Evolutionary conservation across 768 basidiomycete species (phyloP).

Genomic region (Daedalea quercina): DNA sequence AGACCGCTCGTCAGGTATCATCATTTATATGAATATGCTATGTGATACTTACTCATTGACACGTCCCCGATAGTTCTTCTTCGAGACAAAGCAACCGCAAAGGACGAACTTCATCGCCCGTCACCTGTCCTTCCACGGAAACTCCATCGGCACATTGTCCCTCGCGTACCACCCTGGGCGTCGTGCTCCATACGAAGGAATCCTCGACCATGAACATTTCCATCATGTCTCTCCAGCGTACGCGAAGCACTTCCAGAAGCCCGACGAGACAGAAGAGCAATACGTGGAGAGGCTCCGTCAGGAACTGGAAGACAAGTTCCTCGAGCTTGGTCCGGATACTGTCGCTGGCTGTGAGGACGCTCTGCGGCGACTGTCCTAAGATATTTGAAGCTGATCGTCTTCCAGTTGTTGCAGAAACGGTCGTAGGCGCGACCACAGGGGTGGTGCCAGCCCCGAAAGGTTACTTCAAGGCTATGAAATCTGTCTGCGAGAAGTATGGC

Average conservation of each 20-base stretch:
- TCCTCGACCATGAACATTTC: conserved; percentile 60
- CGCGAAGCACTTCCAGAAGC: conserved; percentile 66
- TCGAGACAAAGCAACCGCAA: conserved; percentile 60
- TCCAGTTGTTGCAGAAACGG: conserved; percentile 77
- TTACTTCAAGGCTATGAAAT: conserved; percentile 81
- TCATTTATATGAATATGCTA: not conserved
- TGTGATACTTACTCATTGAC: not conserved
- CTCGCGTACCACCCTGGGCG: conserved; percentile 61
- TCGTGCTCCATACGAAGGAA: conserved; percentile 59
- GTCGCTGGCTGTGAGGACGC: conserved; percentile 67
- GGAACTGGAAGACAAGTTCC: conserved; percentile 82
- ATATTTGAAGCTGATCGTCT: not conserved
- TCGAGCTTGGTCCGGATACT: conserved; percentile 74
- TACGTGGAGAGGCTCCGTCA: conserved; percentile 73
- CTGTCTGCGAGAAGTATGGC: conserved; percentile 65
- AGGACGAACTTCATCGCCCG: conserved; percentile 78
- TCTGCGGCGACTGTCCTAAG: conserved; percentile 5
- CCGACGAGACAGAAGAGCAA: conserved; percentile 67
- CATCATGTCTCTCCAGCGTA: conserved; percentile 89
- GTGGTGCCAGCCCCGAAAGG: conserved; percentile 73
- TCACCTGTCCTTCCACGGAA: conserved; percentile 79
- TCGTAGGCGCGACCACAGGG: conserved; percentile 82
- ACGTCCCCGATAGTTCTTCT: conserved; percentile 49
- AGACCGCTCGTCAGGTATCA: conserved; percentile 69
- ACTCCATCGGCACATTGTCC: conserved; percentile 66